Evolutionary conservation across 2,329 filamentous ascomycete species (phyloP).

Genomic region (Lomentospora prolificans): DNA sequence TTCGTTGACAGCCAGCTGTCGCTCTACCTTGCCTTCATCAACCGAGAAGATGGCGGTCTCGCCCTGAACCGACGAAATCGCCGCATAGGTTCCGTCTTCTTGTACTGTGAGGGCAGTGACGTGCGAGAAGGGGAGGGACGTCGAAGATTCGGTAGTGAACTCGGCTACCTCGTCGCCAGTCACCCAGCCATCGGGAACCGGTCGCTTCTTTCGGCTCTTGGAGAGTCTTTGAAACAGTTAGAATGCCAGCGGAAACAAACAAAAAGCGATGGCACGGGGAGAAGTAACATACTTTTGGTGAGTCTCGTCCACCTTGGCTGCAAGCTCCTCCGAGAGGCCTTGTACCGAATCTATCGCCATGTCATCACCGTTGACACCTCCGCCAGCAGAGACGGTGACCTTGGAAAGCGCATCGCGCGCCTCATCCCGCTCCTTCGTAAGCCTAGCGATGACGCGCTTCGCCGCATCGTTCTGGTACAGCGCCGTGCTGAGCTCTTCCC

Average conservation of each 20-base stretch:
- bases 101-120: conserved; percentile 39
- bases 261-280: not conserved
- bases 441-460: conserved; percentile 82
- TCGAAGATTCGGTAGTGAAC: conserved; percentile 34
- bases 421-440: conserved; percentile 88
- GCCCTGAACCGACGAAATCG: conserved; percentile 67
- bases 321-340: conserved; percentile 61
- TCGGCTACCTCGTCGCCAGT: conserved; percentile 58
- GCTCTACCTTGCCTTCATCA: conserved; percentile 55
- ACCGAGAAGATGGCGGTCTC: conserved; percentile 67
- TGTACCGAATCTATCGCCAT: conserved; percentile 83
- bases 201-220: conserved; percentile 80
- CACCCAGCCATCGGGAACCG: conserved; percentile 77
- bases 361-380: conserved; percentile 57
- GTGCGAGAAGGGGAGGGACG: conserved; percentile 35
- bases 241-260: conserved; percentile 6
- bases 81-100: conserved; percentile 48
- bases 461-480: conserved; percentile 97
- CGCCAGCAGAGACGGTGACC: conserved; percentile 57
- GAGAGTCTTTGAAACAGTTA: conserved; percentile 52
- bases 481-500: conserved; percentile 87
- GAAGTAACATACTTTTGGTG: conserved; percentile 59
- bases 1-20: conserved; percentile 55
- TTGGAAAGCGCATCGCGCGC: conserved; percentile 81
- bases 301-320: conserved; percentile 66